These are phyloP conservation scores for Hysterium pulicare DNA, from an alignment of 2,329 filamentous ascomycete genomes.

Conservation along the genomic window DNA sequence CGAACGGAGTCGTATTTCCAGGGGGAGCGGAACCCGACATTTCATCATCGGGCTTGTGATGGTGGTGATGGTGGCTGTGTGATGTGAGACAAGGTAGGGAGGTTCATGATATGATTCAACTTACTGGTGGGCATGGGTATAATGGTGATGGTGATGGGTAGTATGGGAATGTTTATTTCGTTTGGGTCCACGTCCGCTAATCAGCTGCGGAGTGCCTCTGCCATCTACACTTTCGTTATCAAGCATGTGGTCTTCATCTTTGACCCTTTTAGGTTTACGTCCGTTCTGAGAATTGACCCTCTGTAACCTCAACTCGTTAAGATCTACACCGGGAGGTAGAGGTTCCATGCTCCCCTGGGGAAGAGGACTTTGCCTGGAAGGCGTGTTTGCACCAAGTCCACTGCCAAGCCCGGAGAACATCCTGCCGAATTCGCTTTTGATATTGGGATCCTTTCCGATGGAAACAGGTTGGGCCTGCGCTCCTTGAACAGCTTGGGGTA, in stretches of 20 bases:
- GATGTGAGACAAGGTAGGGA: slow-evolving; percentile 15
- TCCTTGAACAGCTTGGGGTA: slow-evolving; percentile 91
- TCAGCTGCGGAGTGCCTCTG: slow-evolving; percentile 56
- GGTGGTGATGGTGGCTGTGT: slow-evolving; percentile 51
- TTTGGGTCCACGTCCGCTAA: slow-evolving; percentile 65
- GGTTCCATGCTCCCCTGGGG: slow-evolving; percentile 25
- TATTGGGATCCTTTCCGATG: slow-evolving; percentile 77
- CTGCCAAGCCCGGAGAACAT: slow-evolving; percentile 93
- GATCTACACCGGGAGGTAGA: slow-evolving; percentile 24
- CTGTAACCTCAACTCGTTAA: slow-evolving; percentile 27
- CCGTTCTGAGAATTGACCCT: slow-evolving; percentile 33
- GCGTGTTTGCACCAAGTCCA: slow-evolving; percentile 58
- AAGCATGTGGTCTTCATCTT: slow-evolving; percentile 67
- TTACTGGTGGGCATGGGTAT: slow-evolving; percentile 49
- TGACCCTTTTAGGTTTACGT: slow-evolving; percentile 57
- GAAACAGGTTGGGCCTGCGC: slow-evolving; percentile 78
- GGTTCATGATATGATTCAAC: slow-evolving; percentile 19
- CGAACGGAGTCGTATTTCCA: slow-evolving; percentile 18
- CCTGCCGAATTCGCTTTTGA: slow-evolving; percentile 91
- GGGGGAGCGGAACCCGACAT: slow-evolving; percentile 21
- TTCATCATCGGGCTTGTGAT: slow-evolving; percentile 53
- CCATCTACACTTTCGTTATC: slow-evolving; percentile 66
- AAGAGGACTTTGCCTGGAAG: slow-evolving; percentile 51
- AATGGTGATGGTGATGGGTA: slow-evolving; percentile 61
- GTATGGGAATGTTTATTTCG: slow-evolving; percentile 51